phyloP scores from a whole-genome alignment of 176 grass and related monocot genomes.

The Paspalum vaginatum region DNA sequence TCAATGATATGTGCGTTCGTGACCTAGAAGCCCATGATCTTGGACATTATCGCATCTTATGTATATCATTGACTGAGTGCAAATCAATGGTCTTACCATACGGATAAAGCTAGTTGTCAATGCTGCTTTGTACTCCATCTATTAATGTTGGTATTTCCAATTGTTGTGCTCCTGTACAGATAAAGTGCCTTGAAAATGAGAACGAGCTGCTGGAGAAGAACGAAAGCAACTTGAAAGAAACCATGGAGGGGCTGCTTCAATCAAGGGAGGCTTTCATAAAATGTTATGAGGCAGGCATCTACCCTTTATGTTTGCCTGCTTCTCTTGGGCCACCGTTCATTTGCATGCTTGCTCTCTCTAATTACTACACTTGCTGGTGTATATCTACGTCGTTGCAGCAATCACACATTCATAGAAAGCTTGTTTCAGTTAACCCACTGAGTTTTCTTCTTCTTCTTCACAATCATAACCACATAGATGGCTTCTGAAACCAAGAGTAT shows the following conservation, averaged over 20 bases:
- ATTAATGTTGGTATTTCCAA: neutral
- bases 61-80: neutral
- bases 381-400: neutral
- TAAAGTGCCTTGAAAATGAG: conserved; percentile 78
- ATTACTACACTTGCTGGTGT: neutral
- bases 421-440: neutral
- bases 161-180: conserved; percentile 40
- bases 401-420: neutral
- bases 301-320: neutral
- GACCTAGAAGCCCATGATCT: neutral
- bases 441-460: neutral
- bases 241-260: conserved; percentile 61
- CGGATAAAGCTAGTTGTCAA: neutral
- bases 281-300: conserved; percentile 63
- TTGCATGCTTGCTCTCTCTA: neutral
- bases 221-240: conserved; percentile 74
- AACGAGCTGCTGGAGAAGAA: conserved; percentile 69
- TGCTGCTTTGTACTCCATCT: conserved; percentile 1
- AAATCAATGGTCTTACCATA: neutral
- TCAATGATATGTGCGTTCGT: neutral
- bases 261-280: conserved; percentile 75
- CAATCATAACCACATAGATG: neutral
- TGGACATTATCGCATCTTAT: too few species aligned
- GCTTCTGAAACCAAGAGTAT: neutral
- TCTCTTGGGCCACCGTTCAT: neutral